Evolutionary conservation across 352 stramenopile genomes (phyloP).

Genomic region (Phytopythium chamaehyphon): DNA sequence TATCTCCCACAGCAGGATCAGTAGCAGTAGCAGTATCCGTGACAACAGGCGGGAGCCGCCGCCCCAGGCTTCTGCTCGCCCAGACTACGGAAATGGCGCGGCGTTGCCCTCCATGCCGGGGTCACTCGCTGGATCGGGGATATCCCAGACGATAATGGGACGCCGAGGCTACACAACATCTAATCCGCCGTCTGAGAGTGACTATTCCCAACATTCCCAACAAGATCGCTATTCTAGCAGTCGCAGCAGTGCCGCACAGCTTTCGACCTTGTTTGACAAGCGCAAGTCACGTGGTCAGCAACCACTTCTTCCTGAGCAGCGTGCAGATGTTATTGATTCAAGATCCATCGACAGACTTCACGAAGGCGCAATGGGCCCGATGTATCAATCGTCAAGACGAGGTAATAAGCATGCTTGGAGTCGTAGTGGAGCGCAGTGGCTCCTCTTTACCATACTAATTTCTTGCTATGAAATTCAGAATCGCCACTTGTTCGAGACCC

Average conservation of each 20-base stretch:
- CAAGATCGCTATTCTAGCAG: too few relatives aligned
- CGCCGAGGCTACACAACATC: not conserved
- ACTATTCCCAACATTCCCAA: too few relatives aligned
- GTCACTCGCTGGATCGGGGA: not conserved
- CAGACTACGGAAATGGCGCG: constrained; percentile 1
- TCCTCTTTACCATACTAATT: not conserved
- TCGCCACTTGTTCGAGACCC: not conserved
- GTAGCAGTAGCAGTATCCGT: constrained; percentile 3
- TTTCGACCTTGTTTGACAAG: constrained; percentile 3
- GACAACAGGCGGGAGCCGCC: constrained; percentile 1
- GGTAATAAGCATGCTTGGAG: too few relatives aligned
- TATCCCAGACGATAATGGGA: not conserved
- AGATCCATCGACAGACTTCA: not conserved
- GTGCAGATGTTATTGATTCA: not conserved
- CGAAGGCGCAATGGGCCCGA: not conserved
- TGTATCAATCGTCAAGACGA: not conserved
- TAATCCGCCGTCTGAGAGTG: not conserved
- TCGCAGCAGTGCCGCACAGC: not conserved
- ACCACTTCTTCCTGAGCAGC: not conserved
- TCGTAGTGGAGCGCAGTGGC: not conserved
- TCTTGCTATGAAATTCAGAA: not conserved
- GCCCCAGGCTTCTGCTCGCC: not conserved
- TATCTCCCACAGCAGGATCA: constrained; percentile 1
- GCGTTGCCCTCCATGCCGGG: constrained; percentile 1
- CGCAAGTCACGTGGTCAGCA: not conserved